These are phyloP conservation scores for Jatropha podagrica DNA, from an alignment of 441 rosid species.

Conservation along the genomic window DNA sequence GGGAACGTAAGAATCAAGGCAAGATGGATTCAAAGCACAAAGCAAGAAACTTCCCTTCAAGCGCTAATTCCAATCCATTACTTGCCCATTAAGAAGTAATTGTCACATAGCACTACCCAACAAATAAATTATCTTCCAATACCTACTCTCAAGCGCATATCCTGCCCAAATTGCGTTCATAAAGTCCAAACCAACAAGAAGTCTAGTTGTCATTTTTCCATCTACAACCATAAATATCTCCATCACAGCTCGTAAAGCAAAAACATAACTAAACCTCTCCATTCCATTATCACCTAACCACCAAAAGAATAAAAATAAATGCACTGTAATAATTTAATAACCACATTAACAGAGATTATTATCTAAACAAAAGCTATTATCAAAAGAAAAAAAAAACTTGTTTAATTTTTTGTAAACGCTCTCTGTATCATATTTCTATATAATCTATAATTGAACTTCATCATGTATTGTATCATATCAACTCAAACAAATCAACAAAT, in stretches of 20 bases:
- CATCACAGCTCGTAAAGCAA: not conserved
- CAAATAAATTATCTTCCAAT: too few species aligned
- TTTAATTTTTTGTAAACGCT: too few species aligned
- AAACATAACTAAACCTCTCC: not conserved
- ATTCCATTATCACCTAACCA: not conserved
- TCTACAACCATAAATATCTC: not conserved
- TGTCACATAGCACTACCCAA: not conserved
- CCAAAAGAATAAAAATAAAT: not conserved
- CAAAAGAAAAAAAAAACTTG: too few species aligned
- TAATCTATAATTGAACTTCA: too few species aligned
- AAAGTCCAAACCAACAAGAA: not conserved
- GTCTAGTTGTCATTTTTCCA: not conserved
- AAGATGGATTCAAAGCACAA: constrained; percentile 35
- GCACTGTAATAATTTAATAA: not conserved
- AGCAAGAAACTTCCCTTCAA: constrained; percentile 33
- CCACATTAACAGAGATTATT: too few species aligned
- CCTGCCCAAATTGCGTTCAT: not conserved
- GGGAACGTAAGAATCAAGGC: constrained; percentile 41
- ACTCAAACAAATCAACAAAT: constrained; percentile 19
- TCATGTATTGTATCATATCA: not conserved
- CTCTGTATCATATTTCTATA: too few species aligned
- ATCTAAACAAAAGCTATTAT: too few species aligned
- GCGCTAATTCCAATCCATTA: constrained; percentile 17
- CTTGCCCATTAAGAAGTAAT: not conserved
- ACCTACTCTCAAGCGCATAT: not conserved